These are phyloP conservation scores for Phaseolus coccineus DNA, from an alignment of 331 rosid genomes.

Conservation along the genomic window DNA sequence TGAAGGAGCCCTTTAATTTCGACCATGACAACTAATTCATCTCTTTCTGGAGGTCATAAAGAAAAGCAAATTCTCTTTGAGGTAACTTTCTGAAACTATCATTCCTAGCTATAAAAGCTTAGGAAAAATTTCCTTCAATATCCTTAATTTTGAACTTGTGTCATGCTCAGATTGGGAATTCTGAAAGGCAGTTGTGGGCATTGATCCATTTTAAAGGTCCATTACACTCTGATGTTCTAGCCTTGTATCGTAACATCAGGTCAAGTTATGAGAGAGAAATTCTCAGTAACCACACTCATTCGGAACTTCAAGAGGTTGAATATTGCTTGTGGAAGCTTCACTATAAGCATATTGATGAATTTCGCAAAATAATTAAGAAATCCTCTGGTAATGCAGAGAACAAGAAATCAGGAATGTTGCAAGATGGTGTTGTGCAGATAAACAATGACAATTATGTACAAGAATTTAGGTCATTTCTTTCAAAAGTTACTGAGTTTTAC, in stretches of 20 bases:
- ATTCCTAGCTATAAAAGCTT: neutral
- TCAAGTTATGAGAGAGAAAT: conserved; percentile 50
- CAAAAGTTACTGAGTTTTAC: conserved; percentile 46
- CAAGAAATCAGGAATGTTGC: conserved; percentile 35
- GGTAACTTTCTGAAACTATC: conserved; percentile 23
- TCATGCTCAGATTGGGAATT: conserved; percentile 15
- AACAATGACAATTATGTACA: conserved; percentile 43
- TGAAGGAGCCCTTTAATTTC: neutral
- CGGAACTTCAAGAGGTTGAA: conserved; percentile 76
- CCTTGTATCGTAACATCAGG: conserved; percentile 14
- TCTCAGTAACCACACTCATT: conserved; percentile 47
- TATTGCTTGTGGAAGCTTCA: conserved; percentile 69
- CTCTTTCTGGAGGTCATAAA: conserved; percentile 4
- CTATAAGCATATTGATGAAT: conserved; percentile 79
- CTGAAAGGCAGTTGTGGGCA: conserved; percentile 19
- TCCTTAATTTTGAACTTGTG: conserved; percentile 10
- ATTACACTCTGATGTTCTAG: neutral
- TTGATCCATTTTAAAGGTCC: conserved; percentile 8
- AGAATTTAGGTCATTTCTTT: conserved; percentile 48
- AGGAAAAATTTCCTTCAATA: neutral
- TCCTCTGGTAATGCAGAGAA: conserved; percentile 49
- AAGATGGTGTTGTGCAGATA: conserved; percentile 36
- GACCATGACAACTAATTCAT: neutral
- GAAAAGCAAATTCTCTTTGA: conserved; percentile 15
- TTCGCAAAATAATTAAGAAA: conserved; percentile 66